phyloP scores from a whole-genome alignment of 2,329 filamentous ascomycete species.

The Phialophora chinensis region DNA sequence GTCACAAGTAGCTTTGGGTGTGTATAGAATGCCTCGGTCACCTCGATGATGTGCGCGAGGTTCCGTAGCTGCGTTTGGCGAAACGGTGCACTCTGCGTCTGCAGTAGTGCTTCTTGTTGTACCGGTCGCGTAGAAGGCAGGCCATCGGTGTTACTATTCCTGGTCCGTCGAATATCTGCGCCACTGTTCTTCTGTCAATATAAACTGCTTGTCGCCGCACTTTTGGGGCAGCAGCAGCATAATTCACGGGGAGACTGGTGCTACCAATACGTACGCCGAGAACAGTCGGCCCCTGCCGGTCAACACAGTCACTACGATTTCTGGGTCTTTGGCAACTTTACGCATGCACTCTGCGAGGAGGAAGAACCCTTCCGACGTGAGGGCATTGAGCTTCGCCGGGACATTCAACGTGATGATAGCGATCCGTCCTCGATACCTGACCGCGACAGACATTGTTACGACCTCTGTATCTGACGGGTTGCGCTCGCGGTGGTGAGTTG shows the following conservation, averaged over 20 bases:
- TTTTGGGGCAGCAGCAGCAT: background rate
- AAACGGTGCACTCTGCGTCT: conserved; percentile 50
- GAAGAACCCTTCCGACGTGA: conserved; percentile 75
- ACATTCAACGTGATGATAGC: conserved; percentile 88
- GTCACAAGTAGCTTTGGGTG: conserved; percentile 93
- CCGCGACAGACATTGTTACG: background rate
- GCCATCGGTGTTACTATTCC: no score
- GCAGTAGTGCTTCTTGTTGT: background rate
- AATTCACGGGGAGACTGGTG: background rate
- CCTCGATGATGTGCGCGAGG: conserved; percentile 85
- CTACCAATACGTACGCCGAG: conserved; percentile 62
- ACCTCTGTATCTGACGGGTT: background rate
- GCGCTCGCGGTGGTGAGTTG: no score
- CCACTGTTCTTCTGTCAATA: background rate
- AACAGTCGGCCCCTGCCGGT: conserved; percentile 82
- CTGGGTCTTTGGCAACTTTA: conserved; percentile 76
- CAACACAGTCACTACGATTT: conserved; percentile 83
- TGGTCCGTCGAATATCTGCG: background rate
- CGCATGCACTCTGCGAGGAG: conserved; percentile 73
- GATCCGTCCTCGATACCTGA: conserved; percentile 68
- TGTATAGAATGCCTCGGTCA: conserved; percentile 86
- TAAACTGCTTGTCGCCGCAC: background rate
- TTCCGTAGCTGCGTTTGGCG: conserved; percentile 66
- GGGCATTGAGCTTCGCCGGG: conserved; percentile 83
- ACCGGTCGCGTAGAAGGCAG: no score